Conservation (phyloP, 1,284 basidiomycete genomes). For the Hymenochaete sp. region DNA sequence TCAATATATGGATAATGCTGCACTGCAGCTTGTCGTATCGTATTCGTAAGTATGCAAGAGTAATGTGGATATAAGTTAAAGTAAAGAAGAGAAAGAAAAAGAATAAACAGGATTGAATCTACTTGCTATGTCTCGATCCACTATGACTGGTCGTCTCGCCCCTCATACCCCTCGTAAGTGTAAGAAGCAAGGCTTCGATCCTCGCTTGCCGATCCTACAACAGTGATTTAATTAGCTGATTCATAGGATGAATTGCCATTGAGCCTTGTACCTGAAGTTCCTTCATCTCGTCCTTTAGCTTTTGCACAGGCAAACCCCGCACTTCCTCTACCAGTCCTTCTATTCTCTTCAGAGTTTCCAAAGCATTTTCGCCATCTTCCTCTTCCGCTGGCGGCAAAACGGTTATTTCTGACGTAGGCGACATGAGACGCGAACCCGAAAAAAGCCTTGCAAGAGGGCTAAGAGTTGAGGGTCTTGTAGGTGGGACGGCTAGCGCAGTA, state of each 20-base stretch:
- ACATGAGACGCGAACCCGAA: slow-evolving; percentile 21
- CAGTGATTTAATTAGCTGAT: slow-evolving; percentile 11
- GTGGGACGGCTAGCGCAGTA: no score
- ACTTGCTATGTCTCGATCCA: slow-evolving; percentile 27
- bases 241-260: slow-evolving; percentile 3
- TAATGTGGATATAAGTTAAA: no score
- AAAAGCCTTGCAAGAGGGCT: slow-evolving; percentile 54
- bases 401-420: slow-evolving; percentile 8
- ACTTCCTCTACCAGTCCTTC: slow-evolving; percentile 57
- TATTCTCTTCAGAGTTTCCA: slow-evolving; percentile 40
- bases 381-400: slow-evolving; percentile 27
- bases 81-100: no score
- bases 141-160: slow-evolving; percentile 29
- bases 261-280: slow-evolving; percentile 60
- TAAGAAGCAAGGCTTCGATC: slow-evolving; percentile 60
- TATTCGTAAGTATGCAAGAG: no score
- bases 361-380: no score
- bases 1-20: no score
- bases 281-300: slow-evolving; percentile 68
- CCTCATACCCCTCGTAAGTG: slow-evolving; percentile 38
- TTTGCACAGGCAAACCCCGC: slow-evolving; percentile 50
- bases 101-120: no score
- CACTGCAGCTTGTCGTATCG: no score
- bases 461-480: no score
- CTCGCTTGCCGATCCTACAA: slow-evolving; percentile 67